Percentiles rank a stretch among this genome's conserved stretches.
These are phyloP conservation scores for Neobulgaria alba DNA, from an alignment of 2,329 filamentous ascomycete species.

Conservation along the genomic window DNA sequence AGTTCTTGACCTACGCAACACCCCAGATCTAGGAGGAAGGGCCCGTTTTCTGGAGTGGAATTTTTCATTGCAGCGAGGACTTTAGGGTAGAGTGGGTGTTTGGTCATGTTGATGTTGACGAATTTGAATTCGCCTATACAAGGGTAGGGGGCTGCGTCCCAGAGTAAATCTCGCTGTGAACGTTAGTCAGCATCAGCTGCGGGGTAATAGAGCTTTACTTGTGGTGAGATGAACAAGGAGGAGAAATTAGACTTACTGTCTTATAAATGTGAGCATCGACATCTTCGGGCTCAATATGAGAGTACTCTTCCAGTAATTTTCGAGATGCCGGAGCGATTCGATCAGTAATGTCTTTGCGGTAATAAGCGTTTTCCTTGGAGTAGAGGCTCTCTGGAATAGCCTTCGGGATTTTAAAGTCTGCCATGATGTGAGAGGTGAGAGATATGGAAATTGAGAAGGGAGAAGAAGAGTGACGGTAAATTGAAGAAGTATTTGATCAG, in stretches of 20 bases:
- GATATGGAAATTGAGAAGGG: no score
- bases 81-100: constrained; percentile 9
- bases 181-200: constrained; percentile 1
- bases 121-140: constrained; percentile 19
- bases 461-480: no score
- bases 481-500: no score
- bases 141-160: constrained; percentile 18
- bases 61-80: no score
- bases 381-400: no score
- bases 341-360: constrained; percentile 6
- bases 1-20: constrained; percentile 34
- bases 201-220: neutral
- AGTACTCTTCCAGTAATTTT: constrained; percentile 16
- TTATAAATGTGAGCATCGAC: constrained; percentile 15
- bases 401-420: no score
- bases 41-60: constrained; percentile 5
- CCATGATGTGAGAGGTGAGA: no score
- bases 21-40: constrained; percentile 30
- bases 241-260: constrained; percentile 5
- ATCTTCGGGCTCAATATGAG: constrained; percentile 9
- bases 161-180: constrained; percentile 15
- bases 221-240: neutral
- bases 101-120: constrained; percentile 8
- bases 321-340: constrained; percentile 7
- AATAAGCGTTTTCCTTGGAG: constrained; percentile 13